A percentile compares a stretch with the other conserved stretches of the same genome.
phyloP scores from a whole-genome alignment of 2,329 filamentous ascomycete species.

The Monilinia fructicola region DNA sequence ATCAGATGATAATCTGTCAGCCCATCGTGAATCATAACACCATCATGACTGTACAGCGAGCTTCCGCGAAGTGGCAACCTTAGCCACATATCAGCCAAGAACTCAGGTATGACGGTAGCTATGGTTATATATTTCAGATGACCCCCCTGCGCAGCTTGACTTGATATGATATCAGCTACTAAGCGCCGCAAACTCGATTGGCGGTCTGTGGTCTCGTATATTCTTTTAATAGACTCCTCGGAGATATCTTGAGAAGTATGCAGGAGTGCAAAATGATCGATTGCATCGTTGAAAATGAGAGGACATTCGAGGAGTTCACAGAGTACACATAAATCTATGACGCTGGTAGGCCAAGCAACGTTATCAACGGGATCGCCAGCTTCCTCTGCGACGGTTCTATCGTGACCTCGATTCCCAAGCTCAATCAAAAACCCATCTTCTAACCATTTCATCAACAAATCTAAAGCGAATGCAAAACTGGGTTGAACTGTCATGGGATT shows the following conservation, averaged over 20 bases:
- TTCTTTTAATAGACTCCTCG: not conserved
- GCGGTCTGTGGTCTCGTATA: not conserved
- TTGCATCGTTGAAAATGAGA: not conserved
- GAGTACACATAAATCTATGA: not conserved
- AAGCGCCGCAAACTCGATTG: slow-evolving; percentile 2
- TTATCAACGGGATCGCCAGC: not conserved
- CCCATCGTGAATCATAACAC: too few relatives aligned
- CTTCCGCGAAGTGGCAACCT: not conserved
- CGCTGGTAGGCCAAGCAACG: not conserved
- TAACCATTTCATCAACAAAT: not conserved
- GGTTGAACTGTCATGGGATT: too few relatives aligned
- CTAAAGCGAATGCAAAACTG: too few relatives aligned
- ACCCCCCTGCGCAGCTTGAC: not conserved
- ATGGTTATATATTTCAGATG: not conserved
- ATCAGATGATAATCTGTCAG: not conserved
- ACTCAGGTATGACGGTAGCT: not conserved
- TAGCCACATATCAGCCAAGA: not conserved
- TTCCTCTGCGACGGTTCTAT: not conserved
- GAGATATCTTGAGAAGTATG: not conserved
- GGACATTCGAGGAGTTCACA: not conserved
- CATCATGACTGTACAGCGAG: not conserved
- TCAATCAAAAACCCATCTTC: not conserved
- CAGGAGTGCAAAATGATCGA: not conserved
- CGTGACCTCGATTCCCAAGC: not conserved
- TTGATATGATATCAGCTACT: not conserved